Evolutionary conservation across 2,329 filamentous ascomycete species (phyloP).

Genomic region (Zelopaecilomyces penicillatus): DNA sequence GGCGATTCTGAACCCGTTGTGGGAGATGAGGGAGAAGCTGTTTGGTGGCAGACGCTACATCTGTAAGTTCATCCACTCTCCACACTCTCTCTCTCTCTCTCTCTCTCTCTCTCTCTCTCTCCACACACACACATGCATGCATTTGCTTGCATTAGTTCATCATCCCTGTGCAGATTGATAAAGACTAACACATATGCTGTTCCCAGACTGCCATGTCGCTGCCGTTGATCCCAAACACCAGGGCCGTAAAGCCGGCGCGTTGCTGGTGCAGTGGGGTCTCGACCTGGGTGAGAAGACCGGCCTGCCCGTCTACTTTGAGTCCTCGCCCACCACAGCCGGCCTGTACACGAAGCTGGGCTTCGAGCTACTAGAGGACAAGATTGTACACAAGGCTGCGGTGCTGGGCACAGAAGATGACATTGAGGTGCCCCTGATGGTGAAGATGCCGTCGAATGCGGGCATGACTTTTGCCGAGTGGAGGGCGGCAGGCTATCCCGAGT

Average conservation of each 20-base stretch:
- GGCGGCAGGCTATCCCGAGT: constrained; percentile 14
- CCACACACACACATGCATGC: not conserved
- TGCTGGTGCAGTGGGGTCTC: constrained; percentile 34
- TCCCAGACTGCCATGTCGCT: constrained; percentile 33
- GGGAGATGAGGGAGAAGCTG: constrained; percentile 31
- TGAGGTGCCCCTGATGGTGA: constrained; percentile 33
- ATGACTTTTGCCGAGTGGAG: constrained; percentile 28
- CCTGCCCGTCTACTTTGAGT: constrained; percentile 39
- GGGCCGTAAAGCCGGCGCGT: constrained; percentile 32
- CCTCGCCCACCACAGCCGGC: constrained; percentile 30
- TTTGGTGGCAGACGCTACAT: constrained; percentile 31
- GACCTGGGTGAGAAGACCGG: constrained; percentile 25
- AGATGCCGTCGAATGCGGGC: constrained; percentile 27
- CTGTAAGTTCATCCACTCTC: constrained; percentile 25
- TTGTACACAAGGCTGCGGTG: constrained; percentile 29
- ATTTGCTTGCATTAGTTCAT: not conserved
- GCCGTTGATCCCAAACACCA: constrained; percentile 36
- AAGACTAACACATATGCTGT: constrained; percentile 3
- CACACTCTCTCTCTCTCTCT: not conserved
- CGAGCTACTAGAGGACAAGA: constrained; percentile 27
- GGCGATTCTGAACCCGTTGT: constrained; percentile 31
- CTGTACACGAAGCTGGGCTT: constrained; percentile 41
- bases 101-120: not conserved
- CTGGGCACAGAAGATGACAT: constrained; percentile 27
- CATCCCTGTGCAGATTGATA: not conserved